Conservation (phyloP, 2,329 filamentous ascomycete genomes). For the Penicillium oxalicum region DNA sequence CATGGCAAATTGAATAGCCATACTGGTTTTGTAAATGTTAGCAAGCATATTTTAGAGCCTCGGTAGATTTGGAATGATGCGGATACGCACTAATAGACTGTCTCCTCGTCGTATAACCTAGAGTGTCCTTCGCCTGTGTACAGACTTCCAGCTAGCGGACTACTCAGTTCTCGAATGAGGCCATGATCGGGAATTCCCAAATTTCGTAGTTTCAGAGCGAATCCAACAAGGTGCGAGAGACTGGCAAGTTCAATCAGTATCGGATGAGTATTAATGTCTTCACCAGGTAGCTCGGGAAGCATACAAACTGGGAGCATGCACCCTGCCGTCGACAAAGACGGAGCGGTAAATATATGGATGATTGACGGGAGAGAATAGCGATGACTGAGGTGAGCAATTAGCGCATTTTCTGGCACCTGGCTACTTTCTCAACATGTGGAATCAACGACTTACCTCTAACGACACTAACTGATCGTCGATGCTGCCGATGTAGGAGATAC, state of each 20-base stretch:
- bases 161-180: conserved; percentile 80
- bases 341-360: conserved; percentile 93
- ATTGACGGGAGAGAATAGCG: conserved; percentile 74
- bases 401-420: not conserved
- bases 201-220: conserved; percentile 89
- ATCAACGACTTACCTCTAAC: conserved; percentile 58
- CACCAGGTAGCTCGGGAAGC: conserved; percentile 16
- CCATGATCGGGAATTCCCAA: conserved; percentile 90
- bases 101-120: conserved; percentile 80
- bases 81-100: conserved; percentile 65
- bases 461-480: conserved; percentile 96
- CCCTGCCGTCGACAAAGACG: conserved; percentile 89
- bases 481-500: conserved; percentile 83
- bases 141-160: conserved; percentile 80
- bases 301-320: conserved; percentile 86
- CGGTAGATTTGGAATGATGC: not conserved
- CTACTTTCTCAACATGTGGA: not conserved
- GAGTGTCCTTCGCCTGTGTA: conserved; percentile 93
- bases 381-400: conserved; percentile 50
- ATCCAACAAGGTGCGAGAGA: conserved; percentile 85
- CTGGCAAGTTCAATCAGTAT: conserved; percentile 27
- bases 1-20: conserved; percentile 66
- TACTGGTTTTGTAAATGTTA: conserved; percentile 33
- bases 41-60: not conserved
- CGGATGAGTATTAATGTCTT: not conserved